These are phyloP conservation scores for Apium graveolens DNA, from an alignment of 129 eudicot species.

Conservation along the genomic window DNA sequence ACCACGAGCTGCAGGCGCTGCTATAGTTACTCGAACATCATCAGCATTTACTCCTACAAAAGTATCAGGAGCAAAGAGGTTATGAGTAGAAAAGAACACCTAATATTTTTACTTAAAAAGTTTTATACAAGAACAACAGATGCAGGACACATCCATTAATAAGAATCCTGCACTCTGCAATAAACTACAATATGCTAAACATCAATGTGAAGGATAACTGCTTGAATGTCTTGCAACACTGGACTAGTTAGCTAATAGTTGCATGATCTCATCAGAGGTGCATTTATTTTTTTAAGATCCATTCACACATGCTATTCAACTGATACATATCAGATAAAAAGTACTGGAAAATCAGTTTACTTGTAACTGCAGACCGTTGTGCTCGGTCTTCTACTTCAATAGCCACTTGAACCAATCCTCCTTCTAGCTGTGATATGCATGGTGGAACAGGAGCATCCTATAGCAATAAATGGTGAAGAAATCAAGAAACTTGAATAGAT, in stretches of 20 bases:
- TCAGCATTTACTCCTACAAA: constrained; percentile 94
- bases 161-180: not conserved
- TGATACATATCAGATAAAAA: not conserved
- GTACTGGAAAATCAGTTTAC: constrained; percentile 32
- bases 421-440: constrained; percentile 95
- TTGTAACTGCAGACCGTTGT: constrained; percentile 87
- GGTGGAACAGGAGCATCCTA: constrained; percentile 99
- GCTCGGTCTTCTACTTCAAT: constrained; percentile 99
- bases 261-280: not conserved
- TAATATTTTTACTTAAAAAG: not conserved
- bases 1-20: constrained; percentile 99
- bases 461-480: constrained; percentile 7
- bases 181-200: not conserved
- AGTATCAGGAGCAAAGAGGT: constrained; percentile 9
- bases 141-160: not conserved
- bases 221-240: not conserved
- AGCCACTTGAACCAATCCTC: constrained; percentile 98
- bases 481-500: not conserved
- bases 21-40: constrained; percentile 91
- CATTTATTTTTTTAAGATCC: not conserved
- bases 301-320: not conserved
- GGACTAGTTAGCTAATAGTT: not conserved
- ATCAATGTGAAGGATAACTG: not conserved
- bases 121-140: not conserved
- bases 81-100: not conserved